Evolutionary conservation across 495 filamentous ascomycete species (phyloP).

Genomic region (Glonium stellatum): DNA sequence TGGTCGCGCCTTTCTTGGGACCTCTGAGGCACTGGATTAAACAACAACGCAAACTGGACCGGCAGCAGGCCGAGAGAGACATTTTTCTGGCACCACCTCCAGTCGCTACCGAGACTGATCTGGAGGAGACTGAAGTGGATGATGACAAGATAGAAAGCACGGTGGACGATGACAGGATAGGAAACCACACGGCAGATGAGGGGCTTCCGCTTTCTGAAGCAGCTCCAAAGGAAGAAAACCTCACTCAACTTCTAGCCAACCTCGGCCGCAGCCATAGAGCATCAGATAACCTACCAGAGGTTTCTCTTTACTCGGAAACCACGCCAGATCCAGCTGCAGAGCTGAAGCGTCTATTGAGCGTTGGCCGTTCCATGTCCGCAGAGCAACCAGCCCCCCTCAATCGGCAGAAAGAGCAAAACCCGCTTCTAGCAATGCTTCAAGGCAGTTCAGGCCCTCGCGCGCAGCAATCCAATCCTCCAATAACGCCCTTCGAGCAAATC

Average conservation of each 20-base stretch:
- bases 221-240: constrained; percentile 1
- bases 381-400: constrained; percentile 13
- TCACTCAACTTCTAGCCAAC: constrained; percentile 15
- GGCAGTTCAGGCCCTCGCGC: constrained; percentile 30
- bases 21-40: constrained; percentile 86
- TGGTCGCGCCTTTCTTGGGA: constrained; percentile 88
- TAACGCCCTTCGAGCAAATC: constrained; percentile 41
- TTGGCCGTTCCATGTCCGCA: constrained; percentile 13
- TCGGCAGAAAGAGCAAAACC: constrained; percentile 35
- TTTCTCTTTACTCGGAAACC: constrained; percentile 10
- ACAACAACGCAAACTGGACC: constrained; percentile 66
- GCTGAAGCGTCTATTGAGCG: constrained; percentile 34
- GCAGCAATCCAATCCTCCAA: constrained; percentile 21
- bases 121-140: constrained; percentile 27
- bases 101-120: constrained; percentile 18
- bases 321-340: constrained; percentile 28
- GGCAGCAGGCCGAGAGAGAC: constrained; percentile 33
- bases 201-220: neutral
- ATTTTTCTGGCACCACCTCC: constrained; percentile 13
- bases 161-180: too few species aligned
- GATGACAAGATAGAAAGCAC: neutral
- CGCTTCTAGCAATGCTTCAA: constrained; percentile 54
- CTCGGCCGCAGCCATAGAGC: constrained; percentile 15
- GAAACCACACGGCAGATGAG: constrained; percentile 24
- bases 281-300: constrained; percentile 25